A percentile compares a stretch with the other conserved stretches of the same genome.
These are phyloP conservation scores for Geranium rotundifolium DNA, from an alignment of 345 rosid genomes.

Conservation along the genomic window DNA sequence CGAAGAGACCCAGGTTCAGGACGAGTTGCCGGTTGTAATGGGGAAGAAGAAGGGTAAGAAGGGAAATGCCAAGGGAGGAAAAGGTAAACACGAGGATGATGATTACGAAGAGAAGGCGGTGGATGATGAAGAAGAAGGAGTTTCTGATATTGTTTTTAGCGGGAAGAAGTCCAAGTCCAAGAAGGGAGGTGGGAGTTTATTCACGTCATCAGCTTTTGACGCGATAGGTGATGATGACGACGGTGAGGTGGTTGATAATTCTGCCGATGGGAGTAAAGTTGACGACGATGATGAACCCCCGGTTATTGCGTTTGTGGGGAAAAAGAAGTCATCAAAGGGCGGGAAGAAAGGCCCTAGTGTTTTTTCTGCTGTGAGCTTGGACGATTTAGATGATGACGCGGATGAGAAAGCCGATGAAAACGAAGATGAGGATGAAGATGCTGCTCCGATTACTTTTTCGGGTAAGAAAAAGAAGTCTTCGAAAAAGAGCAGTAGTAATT, in stretches of 20 bases:
- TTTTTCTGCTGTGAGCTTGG: constrained; percentile 17
- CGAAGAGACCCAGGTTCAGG: constrained; percentile 38
- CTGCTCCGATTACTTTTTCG: constrained; percentile 29
- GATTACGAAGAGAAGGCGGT: constrained; percentile 16
- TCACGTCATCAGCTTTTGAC: constrained; percentile 37
- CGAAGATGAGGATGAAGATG: constrained; percentile 28
- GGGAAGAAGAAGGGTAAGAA: constrained; percentile 66
- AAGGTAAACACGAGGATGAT: constrained; percentile 24
- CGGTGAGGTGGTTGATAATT: constrained; percentile 22
- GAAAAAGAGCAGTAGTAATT: constrained; percentile 44
- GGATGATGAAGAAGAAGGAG: constrained; percentile 23
- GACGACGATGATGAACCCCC: constrained; percentile 26
- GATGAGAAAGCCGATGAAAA: constrained; percentile 16
- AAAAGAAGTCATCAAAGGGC: constrained; percentile 40
- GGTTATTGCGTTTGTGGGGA: constrained; percentile 30
- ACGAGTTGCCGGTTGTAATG: constrained; percentile 25
- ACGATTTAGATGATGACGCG: constrained; percentile 26
- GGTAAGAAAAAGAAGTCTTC: constrained; percentile 82
- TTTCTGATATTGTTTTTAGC: constrained; percentile 8
- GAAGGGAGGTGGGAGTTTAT: constrained; percentile 18
- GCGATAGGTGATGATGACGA: constrained; percentile 34
- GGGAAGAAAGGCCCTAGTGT: constrained; percentile 19
- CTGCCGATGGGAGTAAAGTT: constrained; percentile 11
- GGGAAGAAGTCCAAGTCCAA: constrained; percentile 25
- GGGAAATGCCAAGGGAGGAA: constrained; percentile 29